Conservation (phyloP, 257 asterid species). For the Handroanthus guayacan region DNA sequence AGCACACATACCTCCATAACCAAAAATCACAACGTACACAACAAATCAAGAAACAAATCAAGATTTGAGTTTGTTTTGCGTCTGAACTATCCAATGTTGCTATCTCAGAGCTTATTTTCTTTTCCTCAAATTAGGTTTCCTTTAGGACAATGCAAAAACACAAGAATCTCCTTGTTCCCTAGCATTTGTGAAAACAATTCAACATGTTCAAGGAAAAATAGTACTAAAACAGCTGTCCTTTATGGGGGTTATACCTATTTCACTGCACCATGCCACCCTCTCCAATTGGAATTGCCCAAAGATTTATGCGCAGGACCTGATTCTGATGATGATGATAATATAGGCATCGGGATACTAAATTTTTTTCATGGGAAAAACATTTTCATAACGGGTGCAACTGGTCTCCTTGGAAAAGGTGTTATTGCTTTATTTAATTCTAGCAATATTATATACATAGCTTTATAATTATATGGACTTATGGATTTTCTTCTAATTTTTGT, state of each 20-base stretch:
- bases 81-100: constrained; percentile 20
- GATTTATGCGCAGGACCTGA: too few relatives aligned
- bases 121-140: neutral
- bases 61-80: too few relatives aligned
- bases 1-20: too few relatives aligned
- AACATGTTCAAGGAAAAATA: neutral
- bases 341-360: constrained; percentile 59
- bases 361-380: constrained; percentile 60
- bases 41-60: too few relatives aligned
- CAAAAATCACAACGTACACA: too few relatives aligned
- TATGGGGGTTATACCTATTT: constrained; percentile 41
- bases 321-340: neutral
- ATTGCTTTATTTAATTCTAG: neutral
- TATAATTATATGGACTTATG: neutral
- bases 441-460: too few relatives aligned
- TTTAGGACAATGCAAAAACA: constrained; percentile 1
- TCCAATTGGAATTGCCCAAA: constrained; percentile 38
- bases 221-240: constrained; percentile 23
- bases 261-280: constrained; percentile 47
- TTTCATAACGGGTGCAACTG: constrained; percentile 75
- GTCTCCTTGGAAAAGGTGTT: constrained; percentile 74
- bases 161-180: constrained; percentile 5
- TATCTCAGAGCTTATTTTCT: constrained; percentile 1
- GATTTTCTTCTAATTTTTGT: neutral
- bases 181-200: neutral